phyloP scores from a whole-genome alignment of 208 protist genomes.

The Leishmania turanica region DNA sequence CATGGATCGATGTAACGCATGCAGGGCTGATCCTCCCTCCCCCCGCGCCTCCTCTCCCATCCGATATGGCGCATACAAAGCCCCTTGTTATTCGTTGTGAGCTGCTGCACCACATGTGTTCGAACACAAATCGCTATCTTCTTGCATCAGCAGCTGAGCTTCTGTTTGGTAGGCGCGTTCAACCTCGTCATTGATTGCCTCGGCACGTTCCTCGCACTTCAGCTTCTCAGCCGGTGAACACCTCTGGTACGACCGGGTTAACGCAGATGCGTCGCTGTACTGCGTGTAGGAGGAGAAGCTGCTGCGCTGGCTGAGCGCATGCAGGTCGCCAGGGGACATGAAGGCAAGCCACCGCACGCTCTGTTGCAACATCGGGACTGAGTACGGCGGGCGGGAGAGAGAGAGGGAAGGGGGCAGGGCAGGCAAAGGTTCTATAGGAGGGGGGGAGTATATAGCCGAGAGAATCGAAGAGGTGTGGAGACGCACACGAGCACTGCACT shows the following conservation, averaged over 20 bases:
- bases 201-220: conserved; percentile 29
- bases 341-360: neutral
- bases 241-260: conserved; percentile 34
- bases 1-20: neutral
- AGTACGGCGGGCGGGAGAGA: neutral
- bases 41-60: neutral
- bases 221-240: conserved; percentile 24
- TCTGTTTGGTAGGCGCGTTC: conserved; percentile 17
- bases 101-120: neutral
- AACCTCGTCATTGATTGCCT: conserved; percentile 28
- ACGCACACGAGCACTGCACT: neutral
- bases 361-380: neutral
- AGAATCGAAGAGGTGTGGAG: neutral
- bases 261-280: conserved; percentile 11
- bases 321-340: conserved; percentile 43
- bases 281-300: conserved; percentile 31
- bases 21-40: neutral
- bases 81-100: neutral
- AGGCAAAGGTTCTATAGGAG: neutral
- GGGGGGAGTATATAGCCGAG: neutral
- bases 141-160: conserved; percentile 1
- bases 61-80: neutral
- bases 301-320: conserved; percentile 38
- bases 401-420: neutral
- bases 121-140: neutral